Percentiles rank a stretch among this genome's conserved stretches.
Conservation (phyloP, 2,329 filamentous ascomycete genomes). For the Arthrobotrys conoides region DNA sequence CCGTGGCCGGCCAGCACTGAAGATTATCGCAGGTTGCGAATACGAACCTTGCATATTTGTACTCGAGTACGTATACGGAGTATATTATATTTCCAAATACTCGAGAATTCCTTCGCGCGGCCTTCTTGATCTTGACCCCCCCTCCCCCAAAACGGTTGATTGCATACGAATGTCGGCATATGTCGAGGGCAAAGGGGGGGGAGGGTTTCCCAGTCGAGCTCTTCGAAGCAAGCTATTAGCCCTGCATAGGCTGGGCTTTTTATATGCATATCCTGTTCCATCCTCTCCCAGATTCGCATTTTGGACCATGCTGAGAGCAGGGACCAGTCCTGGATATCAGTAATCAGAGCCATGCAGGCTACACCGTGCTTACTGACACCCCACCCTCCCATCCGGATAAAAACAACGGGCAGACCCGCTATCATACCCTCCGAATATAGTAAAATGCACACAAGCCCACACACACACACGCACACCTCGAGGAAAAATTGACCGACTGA, state of each 20-base stretch:
- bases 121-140: not conserved
- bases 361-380: not conserved
- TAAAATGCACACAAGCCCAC: conserved; percentile 15
- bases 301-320: conserved; percentile 29
- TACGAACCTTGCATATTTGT: not conserved
- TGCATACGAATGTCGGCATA: conserved; percentile 15
- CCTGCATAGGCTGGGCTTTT: conserved; percentile 26
- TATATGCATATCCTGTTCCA: conserved; percentile 31
- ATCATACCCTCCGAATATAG: conserved; percentile 37
- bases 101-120: not conserved
- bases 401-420: conserved; percentile 26
- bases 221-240: conserved; percentile 4
- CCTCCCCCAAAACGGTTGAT: not conserved
- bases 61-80: not conserved
- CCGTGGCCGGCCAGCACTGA: conserved; percentile 3
- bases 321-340: conserved; percentile 26
- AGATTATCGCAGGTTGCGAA: conserved; percentile 19
- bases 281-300: conserved; percentile 15
- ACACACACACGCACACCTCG: too few species aligned
- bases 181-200: not conserved
- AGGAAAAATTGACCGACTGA: too few species aligned
- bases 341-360: conserved; percentile 39
- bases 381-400: conserved; percentile 26
- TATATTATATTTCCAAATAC: conserved; percentile 16
- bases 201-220: conserved; percentile 25